Evolutionary conservation across 805 yeast species (phyloP).

Genomic region (Millerago galiae): DNA sequence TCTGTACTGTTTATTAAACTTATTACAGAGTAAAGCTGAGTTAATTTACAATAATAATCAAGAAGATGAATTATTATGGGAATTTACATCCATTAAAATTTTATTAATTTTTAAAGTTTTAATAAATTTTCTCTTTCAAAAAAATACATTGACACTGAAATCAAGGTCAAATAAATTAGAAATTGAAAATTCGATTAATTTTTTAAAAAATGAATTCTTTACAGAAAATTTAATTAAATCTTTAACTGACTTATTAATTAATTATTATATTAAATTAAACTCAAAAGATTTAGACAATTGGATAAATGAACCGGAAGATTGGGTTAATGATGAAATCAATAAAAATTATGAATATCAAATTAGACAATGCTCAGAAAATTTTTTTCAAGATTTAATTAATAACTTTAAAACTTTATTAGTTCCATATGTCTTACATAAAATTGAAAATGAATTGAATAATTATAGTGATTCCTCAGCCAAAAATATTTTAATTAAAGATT

Average conservation of each 20-base stretch:
- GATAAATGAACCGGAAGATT: constrained; percentile 86
- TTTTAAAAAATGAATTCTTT: constrained; percentile 49
- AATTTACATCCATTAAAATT: constrained; percentile 59
- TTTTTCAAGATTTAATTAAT: constrained; percentile 67
- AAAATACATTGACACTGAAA: constrained; percentile 57
- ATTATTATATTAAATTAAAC: constrained; percentile 66
- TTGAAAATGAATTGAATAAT: constrained; percentile 35
- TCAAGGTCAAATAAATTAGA: constrained; percentile 63
- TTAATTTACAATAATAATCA: constrained; percentile 53
- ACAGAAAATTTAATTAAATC: constrained; percentile 48
- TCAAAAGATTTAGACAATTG: constrained; percentile 78
- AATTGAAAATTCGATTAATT: constrained; percentile 47
- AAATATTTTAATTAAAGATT: constrained; percentile 65
- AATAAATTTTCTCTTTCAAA: constrained; percentile 53
- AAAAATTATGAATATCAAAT: constrained; percentile 79
- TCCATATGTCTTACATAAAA: constrained; percentile 53
- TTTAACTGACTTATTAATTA: constrained; percentile 60
- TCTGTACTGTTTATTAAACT: constrained; percentile 50
- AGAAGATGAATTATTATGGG: constrained; percentile 62
- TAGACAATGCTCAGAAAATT: constrained; percentile 81
- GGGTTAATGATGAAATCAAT: constrained; percentile 76
- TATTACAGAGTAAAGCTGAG: constrained; percentile 61
- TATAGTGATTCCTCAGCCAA: constrained; percentile 29
- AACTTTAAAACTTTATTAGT: constrained; percentile 51
- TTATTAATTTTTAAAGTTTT: constrained; percentile 59